phyloP scores from a whole-genome alignment of 148 eudicot species.

The Gaultheria prostrata region DNA sequence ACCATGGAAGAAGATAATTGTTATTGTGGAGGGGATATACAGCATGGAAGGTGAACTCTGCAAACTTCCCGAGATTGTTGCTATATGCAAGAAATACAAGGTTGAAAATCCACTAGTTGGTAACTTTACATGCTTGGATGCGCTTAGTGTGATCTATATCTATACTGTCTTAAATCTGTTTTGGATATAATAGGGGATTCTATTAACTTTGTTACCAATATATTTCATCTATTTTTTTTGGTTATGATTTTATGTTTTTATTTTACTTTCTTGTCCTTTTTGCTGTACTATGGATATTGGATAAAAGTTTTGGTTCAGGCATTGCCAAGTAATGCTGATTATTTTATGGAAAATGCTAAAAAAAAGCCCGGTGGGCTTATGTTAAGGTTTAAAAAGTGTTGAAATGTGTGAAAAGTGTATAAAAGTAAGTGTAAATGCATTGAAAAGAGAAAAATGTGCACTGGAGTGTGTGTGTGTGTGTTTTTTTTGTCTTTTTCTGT shows the following conservation, averaged over 20 bases:
- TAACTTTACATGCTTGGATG: not conserved
- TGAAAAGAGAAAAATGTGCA: too few relatives aligned
- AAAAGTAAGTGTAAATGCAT: too few relatives aligned
- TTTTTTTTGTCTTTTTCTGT: too few relatives aligned
- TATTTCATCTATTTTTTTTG: not conserved
- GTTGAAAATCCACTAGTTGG: conserved; percentile 27
- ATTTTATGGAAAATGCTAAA: too few relatives aligned
- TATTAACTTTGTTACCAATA: too few relatives aligned
- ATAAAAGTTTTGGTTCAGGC: too few relatives aligned
- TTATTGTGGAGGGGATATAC: conserved; percentile 95
- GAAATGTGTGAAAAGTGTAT: too few relatives aligned
- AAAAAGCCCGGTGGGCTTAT: too few relatives aligned
- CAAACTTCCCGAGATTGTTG: conserved; percentile 93
- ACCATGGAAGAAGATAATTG: conserved; percentile 98
- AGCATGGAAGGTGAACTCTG: conserved; percentile 99
- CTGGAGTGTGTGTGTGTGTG: too few relatives aligned
- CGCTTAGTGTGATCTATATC: not conserved
- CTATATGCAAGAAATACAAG: conserved; percentile 97
- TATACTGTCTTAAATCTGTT: not conserved
- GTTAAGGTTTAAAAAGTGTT: too few relatives aligned
- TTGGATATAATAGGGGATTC: not conserved
- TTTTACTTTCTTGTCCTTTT: not conserved
- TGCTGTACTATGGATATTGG: too few relatives aligned
- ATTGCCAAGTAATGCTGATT: not conserved
- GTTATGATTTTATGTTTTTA: not conserved